Evolutionary conservation across 2,329 filamentous ascomycete species (phyloP), one percentile per base, ranked within the genome.

Genomic region (Aspergillus udagawae): DNA sequence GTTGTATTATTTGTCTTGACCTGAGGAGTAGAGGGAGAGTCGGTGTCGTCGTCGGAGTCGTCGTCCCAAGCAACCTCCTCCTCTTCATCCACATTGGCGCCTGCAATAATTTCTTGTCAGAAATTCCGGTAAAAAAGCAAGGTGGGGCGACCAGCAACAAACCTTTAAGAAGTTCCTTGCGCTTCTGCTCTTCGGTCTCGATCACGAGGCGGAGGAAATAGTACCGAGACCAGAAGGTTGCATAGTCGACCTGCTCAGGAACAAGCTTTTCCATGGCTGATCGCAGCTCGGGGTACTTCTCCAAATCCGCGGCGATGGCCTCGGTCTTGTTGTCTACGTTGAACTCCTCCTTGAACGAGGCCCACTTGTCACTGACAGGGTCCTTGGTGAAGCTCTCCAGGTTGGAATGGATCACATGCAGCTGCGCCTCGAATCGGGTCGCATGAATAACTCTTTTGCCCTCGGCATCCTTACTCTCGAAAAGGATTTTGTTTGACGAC

Each of bases 371-470:
- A 51, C 87, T 87, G 7, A 83, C 82, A 0, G 92, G 91, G 68
- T 97, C 92, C 69, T 89, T 89, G 55, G 85, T 84, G 75, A 97
- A 96, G 66, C 87, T 90, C 60, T 94, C 89, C 42, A 87, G 75
- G 21, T 86, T 89, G 4, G 91, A 92, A 74, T 99, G 94, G 58
- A 99, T 92, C 35, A 96, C 92, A 71, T 99, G 93, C 60, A 99
- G 80, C 75, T 97, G 94, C 0, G 94, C 94, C 69, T 99, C 94
- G 70, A 97, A 93, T 60, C 94, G 84, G 52, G 92, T 96, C 1
- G 91, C 90, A 73, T 99, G 94, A 62, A 97, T 96, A 17, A 97
- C 91, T 55, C 94, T 84, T 80, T 94, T 97, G 27, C 92, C 93
- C 51, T 84, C 82, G 4, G 89, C 86, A 74, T 97, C 93, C 73